These are phyloP conservation scores for Cystofilobasidium capitatum DNA, from an alignment of 768 basidiomycete genomes.

Conservation along the genomic window DNA sequence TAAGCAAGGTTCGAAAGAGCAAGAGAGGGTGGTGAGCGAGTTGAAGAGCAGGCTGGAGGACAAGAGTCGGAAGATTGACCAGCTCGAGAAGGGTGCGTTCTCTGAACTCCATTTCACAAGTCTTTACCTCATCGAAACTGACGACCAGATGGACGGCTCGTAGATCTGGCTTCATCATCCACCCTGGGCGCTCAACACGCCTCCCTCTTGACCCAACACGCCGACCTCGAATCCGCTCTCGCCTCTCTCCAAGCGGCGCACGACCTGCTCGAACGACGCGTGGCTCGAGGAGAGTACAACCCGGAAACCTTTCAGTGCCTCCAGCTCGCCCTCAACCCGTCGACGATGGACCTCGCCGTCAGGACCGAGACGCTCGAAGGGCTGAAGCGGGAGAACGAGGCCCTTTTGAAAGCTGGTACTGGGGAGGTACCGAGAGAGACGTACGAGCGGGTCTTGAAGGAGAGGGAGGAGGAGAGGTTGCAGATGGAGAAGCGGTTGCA, in stretches of 20 bases:
- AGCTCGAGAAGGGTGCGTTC: neutral
- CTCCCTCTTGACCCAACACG: neutral
- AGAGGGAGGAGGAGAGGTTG: slow-evolving; percentile 59
- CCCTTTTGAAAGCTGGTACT: slow-evolving; percentile 51
- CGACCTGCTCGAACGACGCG: slow-evolving; percentile 59
- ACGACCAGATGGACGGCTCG: too few relatives aligned
- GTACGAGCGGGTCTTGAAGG: slow-evolving; percentile 60
- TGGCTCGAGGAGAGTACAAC: slow-evolving; percentile 63
- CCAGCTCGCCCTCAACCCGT: slow-evolving; percentile 65
- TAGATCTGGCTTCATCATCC: too few relatives aligned
- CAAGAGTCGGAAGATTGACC: neutral
- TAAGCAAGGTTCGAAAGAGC: slow-evolving; percentile 10
- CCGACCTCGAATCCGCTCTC: neutral
- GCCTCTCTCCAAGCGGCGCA: slow-evolving; percentile 2
- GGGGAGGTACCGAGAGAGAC: slow-evolving; percentile 65
- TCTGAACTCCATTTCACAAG: neutral
- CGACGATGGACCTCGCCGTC: slow-evolving; percentile 67
- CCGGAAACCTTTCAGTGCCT: slow-evolving; percentile 64
- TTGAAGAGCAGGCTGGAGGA: slow-evolving; percentile 2
- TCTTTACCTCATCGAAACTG: neutral
- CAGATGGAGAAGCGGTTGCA: slow-evolving; percentile 69
- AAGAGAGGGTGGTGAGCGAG: slow-evolving; percentile 7
- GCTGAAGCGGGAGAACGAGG: slow-evolving; percentile 72
- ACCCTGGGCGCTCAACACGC: neutral
- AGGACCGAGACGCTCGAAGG: slow-evolving; percentile 65